Percentiles rank a stretch among this genome's conserved stretches.
phyloP scores from a whole-genome alignment of 805 yeast genomes.

The Ascoidea asiatica region DNA sequence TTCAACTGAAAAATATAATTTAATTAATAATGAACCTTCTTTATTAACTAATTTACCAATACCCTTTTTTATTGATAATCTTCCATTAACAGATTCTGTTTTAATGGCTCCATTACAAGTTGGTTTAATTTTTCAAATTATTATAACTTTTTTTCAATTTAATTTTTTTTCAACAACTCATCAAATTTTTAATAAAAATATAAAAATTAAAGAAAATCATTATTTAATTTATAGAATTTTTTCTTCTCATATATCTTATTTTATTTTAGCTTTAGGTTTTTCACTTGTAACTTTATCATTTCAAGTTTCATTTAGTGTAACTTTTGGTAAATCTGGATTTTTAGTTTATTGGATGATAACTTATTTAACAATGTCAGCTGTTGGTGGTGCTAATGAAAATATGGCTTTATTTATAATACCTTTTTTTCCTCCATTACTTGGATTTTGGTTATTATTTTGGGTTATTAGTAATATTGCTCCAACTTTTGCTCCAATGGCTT shows the following conservation, averaged over 20 bases:
- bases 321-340: slow-evolving; percentile 54
- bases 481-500: slow-evolving; percentile 41
- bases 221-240: slow-evolving; percentile 34
- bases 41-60: slow-evolving; percentile 19
- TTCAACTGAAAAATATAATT: slow-evolving; percentile 10
- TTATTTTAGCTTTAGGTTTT: slow-evolving; percentile 39
- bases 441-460: slow-evolving; percentile 58
- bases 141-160: slow-evolving; percentile 56
- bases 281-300: slow-evolving; percentile 47
- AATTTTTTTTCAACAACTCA: slow-evolving; percentile 40
- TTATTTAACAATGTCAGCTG: slow-evolving; percentile 49
- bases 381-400: slow-evolving; percentile 57
- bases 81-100: slow-evolving; percentile 30
- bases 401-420: slow-evolving; percentile 34
- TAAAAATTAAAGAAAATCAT: slow-evolving; percentile 20
- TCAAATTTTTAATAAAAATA: slow-evolving; percentile 24
- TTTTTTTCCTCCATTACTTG: slow-evolving; percentile 44
- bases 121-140: slow-evolving; percentile 53
- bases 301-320: slow-evolving; percentile 34
- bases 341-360: slow-evolving; percentile 52
- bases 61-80: slow-evolving; percentile 23
- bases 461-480: slow-evolving; percentile 49
- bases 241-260: slow-evolving; percentile 32
- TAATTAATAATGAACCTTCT: slow-evolving; percentile 14
- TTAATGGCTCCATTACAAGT: slow-evolving; percentile 49